A percentile compares a stretch with the other conserved stretches of the same genome.
phyloP scores from a whole-genome alignment of 208 protist species.

The Crithidia acanthocephali region DNA sequence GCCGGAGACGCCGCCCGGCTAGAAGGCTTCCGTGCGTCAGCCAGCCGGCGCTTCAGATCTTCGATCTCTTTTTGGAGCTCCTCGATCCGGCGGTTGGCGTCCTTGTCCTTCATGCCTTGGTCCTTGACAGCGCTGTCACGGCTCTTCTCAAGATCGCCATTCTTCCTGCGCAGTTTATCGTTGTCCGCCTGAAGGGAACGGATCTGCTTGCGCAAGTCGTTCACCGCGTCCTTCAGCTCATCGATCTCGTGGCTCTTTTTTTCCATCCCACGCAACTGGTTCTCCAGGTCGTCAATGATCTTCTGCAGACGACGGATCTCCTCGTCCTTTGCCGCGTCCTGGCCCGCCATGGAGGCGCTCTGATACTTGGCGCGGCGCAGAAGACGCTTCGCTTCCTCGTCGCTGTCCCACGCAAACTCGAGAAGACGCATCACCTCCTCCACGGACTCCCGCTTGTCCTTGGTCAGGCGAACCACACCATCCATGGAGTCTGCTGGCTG shows the following conservation, averaged over 20 bases:
- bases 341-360: conserved; percentile 35
- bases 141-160: conserved; percentile 39
- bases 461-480: conserved; percentile 46
- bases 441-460: conserved; percentile 75
- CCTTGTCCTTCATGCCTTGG: conserved; percentile 24
- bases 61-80: conserved; percentile 29
- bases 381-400: conserved; percentile 49
- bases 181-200: conserved; percentile 40
- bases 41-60: conserved; percentile 19
- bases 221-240: conserved; percentile 40
- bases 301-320: conserved; percentile 50
- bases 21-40: conserved; percentile 12
- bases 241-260: conserved; percentile 27
- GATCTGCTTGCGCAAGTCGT: conserved; percentile 36
- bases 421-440: conserved; percentile 81
- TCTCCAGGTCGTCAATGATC: conserved; percentile 41
- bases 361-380: conserved; percentile 31
- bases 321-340: conserved; percentile 60
- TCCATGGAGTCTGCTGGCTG: conserved; percentile 8
- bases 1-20: conserved; percentile 14
- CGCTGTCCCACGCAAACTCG: conserved; percentile 67
- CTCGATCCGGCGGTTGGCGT: conserved; percentile 24
- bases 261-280: conserved; percentile 39
- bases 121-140: conserved; percentile 38
- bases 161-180: conserved; percentile 34